Evolutionary conservation across 2,329 filamentous ascomycete genomes (phyloP).

Genomic region (Aspergillus sp.): DNA sequence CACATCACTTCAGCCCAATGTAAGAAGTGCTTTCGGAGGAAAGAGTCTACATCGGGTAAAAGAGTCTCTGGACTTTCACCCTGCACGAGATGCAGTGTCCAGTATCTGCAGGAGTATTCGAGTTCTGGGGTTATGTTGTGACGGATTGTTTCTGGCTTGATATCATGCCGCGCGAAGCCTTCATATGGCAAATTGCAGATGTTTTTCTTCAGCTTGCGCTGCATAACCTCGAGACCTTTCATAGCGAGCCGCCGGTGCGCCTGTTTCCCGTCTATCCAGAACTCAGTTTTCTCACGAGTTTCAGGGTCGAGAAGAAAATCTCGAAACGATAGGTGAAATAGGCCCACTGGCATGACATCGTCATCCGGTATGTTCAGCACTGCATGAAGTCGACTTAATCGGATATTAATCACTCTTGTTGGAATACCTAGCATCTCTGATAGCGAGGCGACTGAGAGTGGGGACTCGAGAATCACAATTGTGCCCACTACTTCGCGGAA

Average conservation of each 20-base stretch:
- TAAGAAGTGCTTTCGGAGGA: no score
- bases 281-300: constrained; percentile 23
- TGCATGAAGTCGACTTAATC: not conserved
- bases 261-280: no score
- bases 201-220: constrained; percentile 13
- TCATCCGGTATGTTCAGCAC: constrained; percentile 2
- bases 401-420: not conserved
- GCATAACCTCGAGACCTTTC: constrained; percentile 27
- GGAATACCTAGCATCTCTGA: not conserved
- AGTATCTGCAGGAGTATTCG: constrained; percentile 33
- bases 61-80: no score
- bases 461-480: constrained; percentile 26
- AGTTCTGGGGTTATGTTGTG: constrained; percentile 19
- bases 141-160: no score
- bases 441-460: constrained; percentile 17
- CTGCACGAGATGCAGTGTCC: constrained; percentile 33
- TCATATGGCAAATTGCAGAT: constrained; percentile 18
- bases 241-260: constrained; percentile 17
- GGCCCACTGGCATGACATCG: not conserved
- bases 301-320: constrained; percentile 11
- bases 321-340: constrained; percentile 11
- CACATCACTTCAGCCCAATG: no score
- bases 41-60: no score
- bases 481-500: not conserved
- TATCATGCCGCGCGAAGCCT: constrained; percentile 10